A percentile compares a stretch with the other conserved stretches of the same genome.
Conservation (phyloP, 805 yeast genomes). For the Teunomyces atbi region DNA sequence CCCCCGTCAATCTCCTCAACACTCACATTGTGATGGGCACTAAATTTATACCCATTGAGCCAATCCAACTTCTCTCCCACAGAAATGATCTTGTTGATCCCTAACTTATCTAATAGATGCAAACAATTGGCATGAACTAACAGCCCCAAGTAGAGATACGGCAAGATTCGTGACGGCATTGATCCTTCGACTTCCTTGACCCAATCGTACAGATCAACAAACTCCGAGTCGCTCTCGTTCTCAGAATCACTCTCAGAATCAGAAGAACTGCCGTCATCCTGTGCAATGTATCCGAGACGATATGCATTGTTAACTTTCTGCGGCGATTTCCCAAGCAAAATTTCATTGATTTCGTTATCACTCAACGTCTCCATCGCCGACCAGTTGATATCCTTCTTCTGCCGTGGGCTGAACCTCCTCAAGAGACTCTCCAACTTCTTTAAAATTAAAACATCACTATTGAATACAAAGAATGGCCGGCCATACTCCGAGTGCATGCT, state of each 20-base stretch:
- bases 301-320: slow-evolving; percentile 1
- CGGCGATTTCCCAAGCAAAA: slow-evolving; percentile 23
- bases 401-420: slow-evolving; percentile 56
- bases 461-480: slow-evolving; percentile 83
- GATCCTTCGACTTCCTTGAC: slow-evolving; percentile 56
- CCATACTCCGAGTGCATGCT: slow-evolving; percentile 61
- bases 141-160: slow-evolving; percentile 84
- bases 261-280: slow-evolving; percentile 15
- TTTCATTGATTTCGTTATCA: slow-evolving; percentile 32
- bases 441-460: slow-evolving; percentile 67
- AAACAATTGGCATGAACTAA: slow-evolving; percentile 76
- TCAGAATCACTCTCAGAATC: slow-evolving; percentile 12
- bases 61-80: slow-evolving; percentile 82
- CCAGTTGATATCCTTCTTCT: slow-evolving; percentile 23
- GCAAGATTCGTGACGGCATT: slow-evolving; percentile 78
- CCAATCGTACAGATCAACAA: slow-evolving; percentile 25
- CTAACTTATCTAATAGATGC: slow-evolving; percentile 58
- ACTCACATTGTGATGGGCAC: slow-evolving; percentile 19
- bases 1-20: slow-evolving; percentile 26
- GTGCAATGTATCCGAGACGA: slow-evolving; percentile 29
- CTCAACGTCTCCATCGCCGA: slow-evolving; percentile 27
- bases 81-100: slow-evolving; percentile 72
- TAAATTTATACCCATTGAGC: slow-evolving; percentile 42
- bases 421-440: slow-evolving; percentile 63
- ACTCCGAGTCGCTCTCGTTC: slow-evolving; percentile 10